Base-by-base conservation (phyloP, 2,329 filamentous ascomycete species). In the Curvularia hawaiiensis region DNA sequence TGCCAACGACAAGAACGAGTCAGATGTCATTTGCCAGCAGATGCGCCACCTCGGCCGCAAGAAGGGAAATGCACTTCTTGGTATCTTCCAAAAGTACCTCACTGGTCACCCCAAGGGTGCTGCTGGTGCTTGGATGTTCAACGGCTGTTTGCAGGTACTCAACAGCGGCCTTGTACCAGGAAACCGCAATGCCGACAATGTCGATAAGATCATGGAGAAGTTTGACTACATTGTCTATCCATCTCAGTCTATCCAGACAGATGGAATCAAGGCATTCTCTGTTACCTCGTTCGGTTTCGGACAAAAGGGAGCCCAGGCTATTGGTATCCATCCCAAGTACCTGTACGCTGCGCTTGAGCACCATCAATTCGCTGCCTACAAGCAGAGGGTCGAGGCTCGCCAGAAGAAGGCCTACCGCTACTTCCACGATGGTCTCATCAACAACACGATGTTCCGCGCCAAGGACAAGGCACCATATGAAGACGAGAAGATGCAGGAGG, bases 1-100 rank as follows among this genome's bases (percentile, higher is more conserved):
- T 75, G 95, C 95, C 68, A 99, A 99, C 78, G 95, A 99, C 83
- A 98, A 98, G 88, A 99, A 99, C 79, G 95, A 99, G 79, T 98
- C 95, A 18, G 93, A 93, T 52, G 95, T 97, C 73, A 90, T 99
- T 70, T 97, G 94, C 83, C 88, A 97, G 78, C 96, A 99, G 80
- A 87, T 99, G 79, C 88, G 89, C 69, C 96, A 99, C 75, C 88
- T 99, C 52, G 95, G 95, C 65, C 91, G 95, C 70, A 90, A 89
- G 79, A 97, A 97, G 88, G 95, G 96, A 72, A 99, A 99, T 73
- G 93, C 95, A 31, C 84, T 99, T 14, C 80, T 98, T 64, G 95
- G 93, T 82, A 93, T 99, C 77, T 99, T 98, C 90, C 95, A 99
- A 81, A 99, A 99, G 81, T 98, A 96, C 79, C 88, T 99, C 61